phyloP scores from a whole-genome alignment of 1,284 basidiomycete species.

The Trichosporon ovoides region DNA sequence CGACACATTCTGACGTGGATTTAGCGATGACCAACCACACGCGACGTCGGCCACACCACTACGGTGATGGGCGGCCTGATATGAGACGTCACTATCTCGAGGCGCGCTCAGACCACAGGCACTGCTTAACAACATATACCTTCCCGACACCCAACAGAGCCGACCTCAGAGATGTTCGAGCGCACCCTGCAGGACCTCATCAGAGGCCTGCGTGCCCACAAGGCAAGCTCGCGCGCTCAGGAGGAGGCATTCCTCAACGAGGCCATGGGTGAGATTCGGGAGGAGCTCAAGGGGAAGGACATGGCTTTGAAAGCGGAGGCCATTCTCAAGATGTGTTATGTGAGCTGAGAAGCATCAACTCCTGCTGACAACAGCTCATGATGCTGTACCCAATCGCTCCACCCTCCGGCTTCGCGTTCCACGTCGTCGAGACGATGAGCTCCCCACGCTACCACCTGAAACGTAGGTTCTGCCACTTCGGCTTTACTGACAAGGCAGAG shows the following conservation, averaged over 20 bases:
- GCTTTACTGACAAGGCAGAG: conserved; percentile 42
- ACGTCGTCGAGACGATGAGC: conserved; percentile 97
- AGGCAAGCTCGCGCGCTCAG: conserved; percentile 45
- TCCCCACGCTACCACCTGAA: conserved; percentile 86
- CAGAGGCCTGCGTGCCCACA: conserved; percentile 67
- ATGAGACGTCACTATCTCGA: conserved; percentile 3
- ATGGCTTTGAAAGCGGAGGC: conserved; percentile 96
- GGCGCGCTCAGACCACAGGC: background rate
- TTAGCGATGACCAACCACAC: background rate
- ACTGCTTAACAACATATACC: conserved; percentile 1
- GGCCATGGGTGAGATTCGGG: conserved; percentile 66
- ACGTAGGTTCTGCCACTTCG: conserved; percentile 38
- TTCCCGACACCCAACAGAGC: background rate
- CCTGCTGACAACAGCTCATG: conserved; percentile 39
- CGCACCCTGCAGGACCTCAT: conserved; percentile 87
- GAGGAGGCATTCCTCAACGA: conserved; percentile 51
- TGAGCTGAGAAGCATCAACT: conserved; percentile 51
- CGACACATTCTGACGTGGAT: conserved; percentile 1
- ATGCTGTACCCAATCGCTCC: conserved; percentile 52
- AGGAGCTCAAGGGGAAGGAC: conserved; percentile 86
- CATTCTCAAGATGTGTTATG: conserved; percentile 93
- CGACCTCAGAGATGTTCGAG: conserved; percentile 68
- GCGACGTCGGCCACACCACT: background rate
- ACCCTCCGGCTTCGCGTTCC: conserved; percentile 60
- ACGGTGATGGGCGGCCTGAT: background rate